These are phyloP conservation scores for Albophoma yamanashiensis DNA, from an alignment of 2,329 filamentous ascomycete species.

Conservation along the genomic window DNA sequence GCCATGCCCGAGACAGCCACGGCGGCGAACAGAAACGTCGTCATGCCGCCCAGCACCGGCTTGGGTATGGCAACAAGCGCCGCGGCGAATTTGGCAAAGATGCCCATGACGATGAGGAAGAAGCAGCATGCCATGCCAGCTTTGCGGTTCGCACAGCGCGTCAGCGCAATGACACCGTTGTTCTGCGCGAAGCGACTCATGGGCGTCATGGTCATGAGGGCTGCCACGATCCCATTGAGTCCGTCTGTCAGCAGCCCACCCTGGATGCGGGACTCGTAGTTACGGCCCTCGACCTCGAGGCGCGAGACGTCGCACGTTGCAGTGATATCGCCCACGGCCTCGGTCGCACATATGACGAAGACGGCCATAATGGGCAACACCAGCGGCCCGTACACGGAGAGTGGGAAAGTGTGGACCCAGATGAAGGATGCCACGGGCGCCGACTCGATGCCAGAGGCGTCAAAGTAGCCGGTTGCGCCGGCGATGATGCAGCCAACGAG, in stretches of 20 bases:
- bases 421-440: slow-evolving; percentile 66
- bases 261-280: slow-evolving; percentile 69
- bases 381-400: slow-evolving; percentile 61
- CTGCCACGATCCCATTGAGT: slow-evolving; percentile 62
- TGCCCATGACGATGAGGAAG: slow-evolving; percentile 70
- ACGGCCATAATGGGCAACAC: slow-evolving; percentile 61
- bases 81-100: slow-evolving; percentile 77
- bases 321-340: slow-evolving; percentile 71
- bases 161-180: slow-evolving; percentile 75
- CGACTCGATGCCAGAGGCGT: slow-evolving; percentile 56
- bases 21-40: slow-evolving; percentile 69
- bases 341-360: slow-evolving; percentile 65
- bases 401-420: slow-evolving; percentile 69
- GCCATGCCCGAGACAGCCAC: slow-evolving; percentile 70
- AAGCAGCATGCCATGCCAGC: slow-evolving; percentile 70
- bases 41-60: slow-evolving; percentile 58
- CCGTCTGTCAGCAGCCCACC: slow-evolving; percentile 72
- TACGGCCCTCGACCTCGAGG: slow-evolving; percentile 59
- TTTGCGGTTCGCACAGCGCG: slow-evolving; percentile 68
- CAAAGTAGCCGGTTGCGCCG: slow-evolving; percentile 69
- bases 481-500: slow-evolving; percentile 70
- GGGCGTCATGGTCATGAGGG: slow-evolving; percentile 68
- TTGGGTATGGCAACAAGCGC: slow-evolving; percentile 66
- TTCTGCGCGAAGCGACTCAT: slow-evolving; percentile 78
- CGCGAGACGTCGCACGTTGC: slow-evolving; percentile 73